Base-by-base conservation (phyloP, 768 basidiomycete genomes). In the Boletus pseudo-olivaceus region DNA sequence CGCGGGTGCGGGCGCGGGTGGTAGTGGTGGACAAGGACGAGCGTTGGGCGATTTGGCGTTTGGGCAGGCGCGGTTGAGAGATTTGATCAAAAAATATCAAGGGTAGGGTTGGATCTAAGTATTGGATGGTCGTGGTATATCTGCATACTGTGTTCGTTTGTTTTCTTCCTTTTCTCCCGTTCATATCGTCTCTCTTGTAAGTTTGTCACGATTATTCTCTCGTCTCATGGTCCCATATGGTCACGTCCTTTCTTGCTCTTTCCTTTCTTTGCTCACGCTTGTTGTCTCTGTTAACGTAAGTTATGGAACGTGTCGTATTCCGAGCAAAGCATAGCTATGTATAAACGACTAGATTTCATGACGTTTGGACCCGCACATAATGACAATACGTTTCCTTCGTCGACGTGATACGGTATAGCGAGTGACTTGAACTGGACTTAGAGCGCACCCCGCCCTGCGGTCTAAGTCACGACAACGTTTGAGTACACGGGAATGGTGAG, bases 21-120 rank as follows among this genome's bases (percentile, higher is more conserved):
- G 47, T 2, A 43, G 29, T 3, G 40, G 32, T 4, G 45, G 42
- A 11, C 57, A 51, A 15, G 62, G 59, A n/a, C 51, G 65, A 35
- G 55, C 61, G 17, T 55, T 61, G 34, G 72, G 73, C 2, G 85
- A 87, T 38, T 67, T 87, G 53, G 85, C 82, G 10, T 90, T 90
- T 72, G 89, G 89, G 14, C 85, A 90, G 69, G 88, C 88, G 14
- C 75, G 85, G 55, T 70, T 91, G 60, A 75, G 87, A 52, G 88
- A 90, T 70, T 73, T 91, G 57, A 91, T 91, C 67, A 86, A 84
- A 80, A 87, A 89, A 63, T 92, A 90, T 66, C 89, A 92, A 70
- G 74, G 75, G 32, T 69, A 59, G 35, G 12, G 8, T 34, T 5
- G 23, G 20, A 15, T 17, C 2, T 23, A 23, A 23, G 5, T 20